These are phyloP conservation scores for Agapanthus africanus DNA, from an alignment of 106 monocot species.

Conservation along the genomic window DNA sequence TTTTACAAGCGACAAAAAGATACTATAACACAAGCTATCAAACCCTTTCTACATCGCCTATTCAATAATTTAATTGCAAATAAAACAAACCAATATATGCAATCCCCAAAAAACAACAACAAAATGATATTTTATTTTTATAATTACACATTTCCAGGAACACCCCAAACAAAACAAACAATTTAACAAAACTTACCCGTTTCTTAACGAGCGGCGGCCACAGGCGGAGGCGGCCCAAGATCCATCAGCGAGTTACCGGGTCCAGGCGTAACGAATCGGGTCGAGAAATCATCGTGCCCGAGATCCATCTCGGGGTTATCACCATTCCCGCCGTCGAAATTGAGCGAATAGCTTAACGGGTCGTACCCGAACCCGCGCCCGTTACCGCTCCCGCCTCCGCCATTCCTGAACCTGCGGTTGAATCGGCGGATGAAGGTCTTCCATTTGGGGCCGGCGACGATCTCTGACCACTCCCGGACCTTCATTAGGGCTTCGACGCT, in stretches of 20 bases:
- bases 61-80: too few relatives aligned
- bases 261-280: slow-evolving; percentile 40
- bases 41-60: too few relatives aligned
- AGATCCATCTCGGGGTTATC: slow-evolving; percentile 22
- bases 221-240: too few relatives aligned
- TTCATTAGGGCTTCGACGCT: slow-evolving; percentile 27
- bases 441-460: slow-evolving; percentile 58
- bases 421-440: slow-evolving; percentile 60
- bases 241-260: slow-evolving; percentile 36
- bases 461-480: slow-evolving; percentile 76
- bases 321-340: too few relatives aligned
- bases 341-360: slow-evolving; percentile 44
- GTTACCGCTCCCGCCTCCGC: background rate
- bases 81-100: too few relatives aligned
- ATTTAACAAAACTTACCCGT: too few relatives aligned
- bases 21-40: too few relatives aligned
- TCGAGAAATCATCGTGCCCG: slow-evolving; percentile 44
- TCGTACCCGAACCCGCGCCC: slow-evolving; percentile 33
- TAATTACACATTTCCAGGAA: background rate
- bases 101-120: too few relatives aligned
- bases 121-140: too few relatives aligned
- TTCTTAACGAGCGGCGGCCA: slow-evolving; percentile 1
- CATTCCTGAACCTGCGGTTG: slow-evolving; percentile 8
- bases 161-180: background rate
- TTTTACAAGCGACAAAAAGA: too few relatives aligned